Evolutionary conservation across 345 rosid species (phyloP).

Genomic region (Alliaria petiolata): DNA sequence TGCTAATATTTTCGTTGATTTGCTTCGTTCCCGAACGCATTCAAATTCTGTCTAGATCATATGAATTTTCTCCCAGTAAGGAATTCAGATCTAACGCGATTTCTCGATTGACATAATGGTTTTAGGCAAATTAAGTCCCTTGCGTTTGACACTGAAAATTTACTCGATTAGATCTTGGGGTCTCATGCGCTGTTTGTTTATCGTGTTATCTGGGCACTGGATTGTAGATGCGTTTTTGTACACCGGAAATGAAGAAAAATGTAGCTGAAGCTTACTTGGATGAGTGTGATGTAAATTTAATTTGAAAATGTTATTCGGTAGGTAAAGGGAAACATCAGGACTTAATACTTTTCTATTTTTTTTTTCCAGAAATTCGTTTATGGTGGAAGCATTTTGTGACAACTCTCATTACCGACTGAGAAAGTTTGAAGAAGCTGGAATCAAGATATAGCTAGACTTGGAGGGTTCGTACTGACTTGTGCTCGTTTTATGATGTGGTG

Average conservation of each 20-base stretch:
- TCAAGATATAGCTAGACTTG: background rate
- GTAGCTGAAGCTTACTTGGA: conserved; percentile 6
- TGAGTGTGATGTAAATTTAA: conserved; percentile 2
- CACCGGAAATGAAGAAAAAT: background rate
- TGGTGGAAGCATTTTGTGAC: conserved; percentile 3
- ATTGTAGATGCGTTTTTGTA: background rate
- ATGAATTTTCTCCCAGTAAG: background rate
- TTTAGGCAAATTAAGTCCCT: background rate
- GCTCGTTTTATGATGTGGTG: background rate
- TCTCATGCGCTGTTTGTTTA: background rate
- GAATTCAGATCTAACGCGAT: conserved; percentile 26
- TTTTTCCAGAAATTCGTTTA: background rate
- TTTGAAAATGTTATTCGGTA: conserved; percentile 18
- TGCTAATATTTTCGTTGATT: background rate
- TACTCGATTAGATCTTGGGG: conserved; percentile 12
- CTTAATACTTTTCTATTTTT: background rate
- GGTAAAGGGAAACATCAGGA: conserved; percentile 19
- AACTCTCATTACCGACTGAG: background rate
- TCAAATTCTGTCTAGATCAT: conserved; percentile 4
- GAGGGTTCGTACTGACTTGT: background rate
- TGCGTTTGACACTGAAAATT: background rate
- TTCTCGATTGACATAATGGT: conserved; percentile 11
- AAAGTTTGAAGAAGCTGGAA: conserved; percentile 23
- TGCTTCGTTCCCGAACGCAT: conserved; percentile 3
- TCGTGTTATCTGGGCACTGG: background rate